A percentile compares a stretch with the other conserved stretches of the same genome.
Conservation (phyloP, 768 basidiomycete genomes). For the Agaricus sinodeliciosus region DNA sequence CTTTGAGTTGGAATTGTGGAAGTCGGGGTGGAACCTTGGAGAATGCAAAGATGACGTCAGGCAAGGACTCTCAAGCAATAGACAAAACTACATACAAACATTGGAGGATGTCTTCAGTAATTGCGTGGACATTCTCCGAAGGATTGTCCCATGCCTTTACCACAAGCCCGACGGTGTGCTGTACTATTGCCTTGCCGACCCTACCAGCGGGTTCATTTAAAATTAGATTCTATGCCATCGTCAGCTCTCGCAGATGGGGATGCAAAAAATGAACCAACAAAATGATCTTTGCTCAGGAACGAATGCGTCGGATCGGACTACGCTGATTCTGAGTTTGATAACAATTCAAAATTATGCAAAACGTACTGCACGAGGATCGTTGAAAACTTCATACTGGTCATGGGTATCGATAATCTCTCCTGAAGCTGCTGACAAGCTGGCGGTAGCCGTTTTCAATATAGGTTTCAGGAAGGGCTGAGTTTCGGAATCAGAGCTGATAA, state of each 20-base stretch:
- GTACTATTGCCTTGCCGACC: conserved; percentile 63
- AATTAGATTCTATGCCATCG: conserved; percentile 51
- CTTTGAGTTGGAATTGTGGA: conserved; percentile 55
- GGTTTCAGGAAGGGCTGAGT: conserved; percentile 74
- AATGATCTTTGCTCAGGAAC: conserved; percentile 86
- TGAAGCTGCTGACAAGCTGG: conserved; percentile 54
- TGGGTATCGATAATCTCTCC: conserved; percentile 72
- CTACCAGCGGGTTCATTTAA: conserved; percentile 80
- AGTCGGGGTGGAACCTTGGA: conserved; percentile 77
- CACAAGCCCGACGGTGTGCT: conserved; percentile 63
- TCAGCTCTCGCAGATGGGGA: conserved; percentile 7
- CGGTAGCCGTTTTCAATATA: conserved; percentile 62
- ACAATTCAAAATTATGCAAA: conserved; percentile 16
- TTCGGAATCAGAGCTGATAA: background rate
- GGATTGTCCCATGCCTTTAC: conserved; percentile 78
- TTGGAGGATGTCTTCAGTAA: conserved; percentile 58
- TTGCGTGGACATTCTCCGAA: conserved; percentile 46
- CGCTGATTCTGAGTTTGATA: background rate
- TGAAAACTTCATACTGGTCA: conserved; percentile 86
- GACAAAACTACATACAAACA: conserved; percentile 44
- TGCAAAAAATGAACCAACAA: conserved; percentile 39
- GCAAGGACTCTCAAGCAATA: background rate
- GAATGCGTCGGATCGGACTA: conserved; percentile 87
- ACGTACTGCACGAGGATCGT: conserved; percentile 70
- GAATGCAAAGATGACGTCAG: background rate